These are phyloP conservation scores for Wilcoxina mikolae DNA, from an alignment of 495 filamentous ascomycete genomes.

Conservation along the genomic window DNA sequence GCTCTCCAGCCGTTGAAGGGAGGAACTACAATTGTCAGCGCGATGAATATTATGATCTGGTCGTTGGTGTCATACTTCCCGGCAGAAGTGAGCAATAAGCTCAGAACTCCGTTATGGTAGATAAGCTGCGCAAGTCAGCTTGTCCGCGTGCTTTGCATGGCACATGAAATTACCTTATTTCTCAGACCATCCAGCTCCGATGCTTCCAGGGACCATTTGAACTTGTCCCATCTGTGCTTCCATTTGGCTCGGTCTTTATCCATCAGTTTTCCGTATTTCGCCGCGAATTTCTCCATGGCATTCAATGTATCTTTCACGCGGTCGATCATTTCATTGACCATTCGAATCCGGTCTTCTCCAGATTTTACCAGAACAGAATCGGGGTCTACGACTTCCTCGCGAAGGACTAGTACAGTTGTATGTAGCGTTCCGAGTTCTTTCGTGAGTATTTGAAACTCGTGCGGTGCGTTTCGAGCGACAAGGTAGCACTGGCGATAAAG, in stretches of 20 bases:
- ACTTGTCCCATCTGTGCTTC: slow-evolving; percentile 9
- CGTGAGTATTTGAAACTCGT: slow-evolving; percentile 23
- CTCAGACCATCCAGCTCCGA: slow-evolving; percentile 16
- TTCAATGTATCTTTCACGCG: slow-evolving; percentile 20
- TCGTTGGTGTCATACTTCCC: slow-evolving; percentile 14
- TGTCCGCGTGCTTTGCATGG: not conserved
- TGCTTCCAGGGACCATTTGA: slow-evolving; percentile 20
- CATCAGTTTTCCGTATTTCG: slow-evolving; percentile 22
- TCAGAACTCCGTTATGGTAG: slow-evolving; percentile 25
- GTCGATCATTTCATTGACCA: slow-evolving; percentile 23
- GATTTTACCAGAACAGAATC: slow-evolving; percentile 19
- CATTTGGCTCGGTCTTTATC: slow-evolving; percentile 8
- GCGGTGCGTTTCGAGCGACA: slow-evolving; percentile 15
- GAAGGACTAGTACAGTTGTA: slow-evolving; percentile 21
- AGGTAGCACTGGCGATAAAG: slow-evolving; percentile 20
- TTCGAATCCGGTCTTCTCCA: slow-evolving; percentile 20
- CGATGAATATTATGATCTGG: not conserved
- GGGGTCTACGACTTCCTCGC: slow-evolving; percentile 22
- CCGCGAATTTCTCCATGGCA: slow-evolving; percentile 16
- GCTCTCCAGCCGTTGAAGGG: slow-evolving; percentile 25
- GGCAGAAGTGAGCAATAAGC: slow-evolving; percentile 22
- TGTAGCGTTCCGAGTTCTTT: slow-evolving; percentile 19
- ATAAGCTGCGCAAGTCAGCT: slow-evolving; percentile 9
- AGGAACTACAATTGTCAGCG: slow-evolving; percentile 18
- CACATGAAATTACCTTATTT: slow-evolving; percentile 13